Evolutionary conservation across 805 yeast species (phyloP), one percentile per base, ranked within the genome.

Genomic region (Candida maltosa): DNA sequence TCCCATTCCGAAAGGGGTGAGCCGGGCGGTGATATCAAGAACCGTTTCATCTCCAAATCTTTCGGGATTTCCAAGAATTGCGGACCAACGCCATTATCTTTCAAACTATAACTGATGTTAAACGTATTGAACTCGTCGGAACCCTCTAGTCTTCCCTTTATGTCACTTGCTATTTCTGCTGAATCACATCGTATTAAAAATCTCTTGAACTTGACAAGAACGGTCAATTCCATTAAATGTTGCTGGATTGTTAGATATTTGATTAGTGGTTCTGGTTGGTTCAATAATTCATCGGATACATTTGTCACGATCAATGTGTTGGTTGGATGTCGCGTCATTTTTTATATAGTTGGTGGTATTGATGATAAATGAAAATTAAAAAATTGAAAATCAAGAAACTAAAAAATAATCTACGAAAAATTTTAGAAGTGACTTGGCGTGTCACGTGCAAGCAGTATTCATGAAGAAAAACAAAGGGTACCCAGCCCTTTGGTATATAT

Each of bases 1-100:
- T 65, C 58, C 73, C 73, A 67, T 29, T 60, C 73, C 0, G 64
- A 46, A 3, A 66, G 72, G 0, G 73, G 73, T 7, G 70, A 65
- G 6, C 61, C 43, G 6, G 73, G 73, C 3, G 73, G 73, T 32
- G 67, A 63, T n/a, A 67, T 67, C 30, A 67, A 58, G 36, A 65
- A 67, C 11, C 72, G 37, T 24, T 58, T 50, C 32, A 60, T 54
- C 10, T 60, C 65, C 6, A 42, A 54, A 29, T 67, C 70, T 46
- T 56, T 56, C 4, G 73, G 73, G 12, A 67, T 45, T 42, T 65
- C 71, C 34, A 67, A 48, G 40, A 55, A 67, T 12, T 62, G 59
- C 5, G 45, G 15, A 20, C 22, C 27, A 18, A 40, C 40, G 1
- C 46, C 47, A 29, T 65, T 67, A 34, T 67, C 65, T 23, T 53